Conservation (phyloP, 163 green algal species). For the Botryococcus braunii region DNA sequence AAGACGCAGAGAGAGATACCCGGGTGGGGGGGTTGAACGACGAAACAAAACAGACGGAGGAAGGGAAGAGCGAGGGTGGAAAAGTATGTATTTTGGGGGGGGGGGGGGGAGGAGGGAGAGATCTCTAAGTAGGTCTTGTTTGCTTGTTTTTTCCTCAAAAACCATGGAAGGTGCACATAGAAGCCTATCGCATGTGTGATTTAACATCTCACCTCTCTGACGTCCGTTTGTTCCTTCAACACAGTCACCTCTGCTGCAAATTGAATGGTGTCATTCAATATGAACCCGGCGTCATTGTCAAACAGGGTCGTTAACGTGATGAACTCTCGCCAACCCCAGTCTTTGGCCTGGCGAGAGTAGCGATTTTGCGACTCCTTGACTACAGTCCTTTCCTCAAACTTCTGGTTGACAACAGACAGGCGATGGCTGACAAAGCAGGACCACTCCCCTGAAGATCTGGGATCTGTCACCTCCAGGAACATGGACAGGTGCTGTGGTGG, state of each 20-base stretch:
- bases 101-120: no score
- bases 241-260: constrained; percentile 62
- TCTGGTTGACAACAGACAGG: constrained; percentile 59
- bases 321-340: constrained; percentile 53
- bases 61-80: no score
- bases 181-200: no score
- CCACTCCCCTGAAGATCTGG: constrained; percentile 31
- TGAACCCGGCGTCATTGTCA: constrained; percentile 52
- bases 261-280: constrained; percentile 49
- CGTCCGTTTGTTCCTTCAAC: constrained; percentile 57
- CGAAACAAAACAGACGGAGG: no score
- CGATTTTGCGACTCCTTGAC: constrained; percentile 60
- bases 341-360: background rate
- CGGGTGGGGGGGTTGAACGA: no score
- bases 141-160: no score
- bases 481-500: constrained; percentile 59
- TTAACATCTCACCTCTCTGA: no score
- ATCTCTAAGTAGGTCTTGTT: no score
- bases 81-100: no score
- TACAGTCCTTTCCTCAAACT: constrained; percentile 28
- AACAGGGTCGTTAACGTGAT: constrained; percentile 59
- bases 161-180: no score
- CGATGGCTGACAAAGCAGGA: constrained; percentile 63
- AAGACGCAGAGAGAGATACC: no score
- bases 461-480: constrained; percentile 67